Evolutionary conservation across 2,329 filamentous ascomycete species (phyloP).

Genomic region (Botryosphaeria dothidea): DNA sequence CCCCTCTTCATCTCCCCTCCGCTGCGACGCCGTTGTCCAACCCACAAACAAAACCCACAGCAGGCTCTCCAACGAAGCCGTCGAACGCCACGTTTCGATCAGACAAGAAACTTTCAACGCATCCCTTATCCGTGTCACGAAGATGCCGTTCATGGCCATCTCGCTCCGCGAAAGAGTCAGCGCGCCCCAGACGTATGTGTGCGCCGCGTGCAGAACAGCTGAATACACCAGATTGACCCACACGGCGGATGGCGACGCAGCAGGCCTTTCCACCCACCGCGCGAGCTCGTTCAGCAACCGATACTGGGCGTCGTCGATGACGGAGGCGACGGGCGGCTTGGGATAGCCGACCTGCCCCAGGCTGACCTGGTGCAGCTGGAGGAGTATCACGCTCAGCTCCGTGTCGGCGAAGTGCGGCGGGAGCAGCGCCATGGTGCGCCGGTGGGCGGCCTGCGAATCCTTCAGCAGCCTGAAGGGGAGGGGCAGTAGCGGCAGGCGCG

Average conservation of each 20-base stretch:
- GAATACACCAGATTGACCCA: not conserved
- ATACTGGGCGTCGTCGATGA: not conserved
- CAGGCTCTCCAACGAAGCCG: not conserved
- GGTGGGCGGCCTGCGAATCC: not conserved
- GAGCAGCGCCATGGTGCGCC: not conserved
- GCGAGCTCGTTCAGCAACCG: not conserved
- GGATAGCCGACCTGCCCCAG: not conserved
- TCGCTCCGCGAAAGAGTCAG: not conserved
- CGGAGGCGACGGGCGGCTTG: not conserved
- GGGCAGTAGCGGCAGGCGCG: not conserved
- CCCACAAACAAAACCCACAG: not conserved
- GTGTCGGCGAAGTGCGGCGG: not conserved
- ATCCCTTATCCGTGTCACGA: not conserved
- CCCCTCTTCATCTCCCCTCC: not conserved
- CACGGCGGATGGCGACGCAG: not conserved
- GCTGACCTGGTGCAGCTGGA: not conserved
- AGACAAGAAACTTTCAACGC: not conserved
- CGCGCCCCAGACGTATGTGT: not conserved
- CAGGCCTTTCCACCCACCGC: not conserved
- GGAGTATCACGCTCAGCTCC: not conserved
- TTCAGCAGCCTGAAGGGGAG: not conserved
- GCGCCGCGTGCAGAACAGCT: not conserved
- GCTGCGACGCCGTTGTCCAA: not conserved
- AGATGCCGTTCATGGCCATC: not conserved
- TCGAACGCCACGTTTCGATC: not conserved